Conservation (phyloP, 2,329 filamentous ascomycete genomes). For the Parafenestella ontariensis region DNA sequence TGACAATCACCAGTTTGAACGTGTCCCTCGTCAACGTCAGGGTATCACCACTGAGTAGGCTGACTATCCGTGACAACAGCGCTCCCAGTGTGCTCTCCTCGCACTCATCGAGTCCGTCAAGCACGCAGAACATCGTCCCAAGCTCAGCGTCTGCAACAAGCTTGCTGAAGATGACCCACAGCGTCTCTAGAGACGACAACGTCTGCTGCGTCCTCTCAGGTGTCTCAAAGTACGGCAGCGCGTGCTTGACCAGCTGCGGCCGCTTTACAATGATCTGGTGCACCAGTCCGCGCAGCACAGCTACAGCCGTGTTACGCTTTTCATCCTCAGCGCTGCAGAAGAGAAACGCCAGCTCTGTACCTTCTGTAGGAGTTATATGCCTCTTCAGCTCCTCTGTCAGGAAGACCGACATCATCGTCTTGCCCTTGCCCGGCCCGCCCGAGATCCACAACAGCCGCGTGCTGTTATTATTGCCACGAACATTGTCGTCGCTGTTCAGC, state of each 20-base stretch:
- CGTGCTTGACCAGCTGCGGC: constrained; percentile 20
- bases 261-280: constrained; percentile 26
- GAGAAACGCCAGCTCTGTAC: constrained; percentile 17
- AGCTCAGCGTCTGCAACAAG: constrained; percentile 16
- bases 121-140: constrained; percentile 25
- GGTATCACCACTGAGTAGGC: constrained; percentile 6
- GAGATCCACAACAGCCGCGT: constrained; percentile 31
- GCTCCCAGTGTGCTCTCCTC: constrained; percentile 8
- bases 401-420: constrained; percentile 42
- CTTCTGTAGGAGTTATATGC: neutral
- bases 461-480: no score
- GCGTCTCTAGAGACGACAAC: constrained; percentile 18
- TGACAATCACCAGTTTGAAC: constrained; percentile 30
- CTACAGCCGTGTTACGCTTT: constrained; percentile 30
- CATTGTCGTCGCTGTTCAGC: constrained; percentile 16
- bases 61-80: constrained; percentile 15
- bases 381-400: constrained; percentile 32
- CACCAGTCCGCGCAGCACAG: constrained; percentile 33
- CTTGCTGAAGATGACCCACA: constrained; percentile 27
- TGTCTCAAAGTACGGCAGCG: constrained; percentile 15
- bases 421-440: constrained; percentile 39
- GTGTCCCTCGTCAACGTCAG: neutral
- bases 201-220: constrained; percentile 10
- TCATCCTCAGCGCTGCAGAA: constrained; percentile 37
- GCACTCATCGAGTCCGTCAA: constrained; percentile 43